Base-by-base conservation (phyloP, 306 rosid species). In the Elaeagnus macrophylla region DNA sequence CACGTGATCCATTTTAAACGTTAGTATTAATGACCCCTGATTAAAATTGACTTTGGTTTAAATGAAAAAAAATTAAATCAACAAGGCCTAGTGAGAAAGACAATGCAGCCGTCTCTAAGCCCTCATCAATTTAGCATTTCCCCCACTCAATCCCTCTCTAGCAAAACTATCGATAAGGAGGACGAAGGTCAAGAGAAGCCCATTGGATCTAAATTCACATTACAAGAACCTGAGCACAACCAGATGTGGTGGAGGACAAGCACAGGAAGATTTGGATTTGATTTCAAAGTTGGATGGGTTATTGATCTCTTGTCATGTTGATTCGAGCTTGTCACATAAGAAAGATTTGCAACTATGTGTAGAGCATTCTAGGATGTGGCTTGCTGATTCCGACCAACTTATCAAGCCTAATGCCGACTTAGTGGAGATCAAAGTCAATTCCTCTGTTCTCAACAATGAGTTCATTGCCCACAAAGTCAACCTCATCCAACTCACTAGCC, bases 321-420 rank as follows among this genome's bases (percentile, higher is more conserved):
- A 83, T 66, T 84, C 99, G 0, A 81, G 91, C 67, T 76, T 87
- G 58, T 83, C 96, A 7, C 99, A 93, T 60, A 80, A 79, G 79
- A 81, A 84, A 49, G 94, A 96, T 3, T 55, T 93, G 64, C 81
- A 70, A 73, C 75, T 77, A 10, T 93, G 99, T 75, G 49, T 80
- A 8, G 99, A 84, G 59, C 95, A 93, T 67, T 95, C 99, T 13
- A 79, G 75, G 72, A 77, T 80, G 8, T 93, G 96, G 99, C 81
- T 87, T 7, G 58, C 77, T 0, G 79, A 69, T 59, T 79, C 94
- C 0, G 83, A 82, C 20, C 85, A 61, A 37, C 85, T 91, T 1
- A 66, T 93, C 64, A 95, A 79, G 39, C 69, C 88, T 36, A 66
- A 72, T 72, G 62, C 82, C 47, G 77, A 59, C 60, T n/a, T n/a